These are phyloP conservation scores for Diaporthe velutina DNA, from an alignment of 2,329 filamentous ascomycete genomes.

Conservation along the genomic window DNA sequence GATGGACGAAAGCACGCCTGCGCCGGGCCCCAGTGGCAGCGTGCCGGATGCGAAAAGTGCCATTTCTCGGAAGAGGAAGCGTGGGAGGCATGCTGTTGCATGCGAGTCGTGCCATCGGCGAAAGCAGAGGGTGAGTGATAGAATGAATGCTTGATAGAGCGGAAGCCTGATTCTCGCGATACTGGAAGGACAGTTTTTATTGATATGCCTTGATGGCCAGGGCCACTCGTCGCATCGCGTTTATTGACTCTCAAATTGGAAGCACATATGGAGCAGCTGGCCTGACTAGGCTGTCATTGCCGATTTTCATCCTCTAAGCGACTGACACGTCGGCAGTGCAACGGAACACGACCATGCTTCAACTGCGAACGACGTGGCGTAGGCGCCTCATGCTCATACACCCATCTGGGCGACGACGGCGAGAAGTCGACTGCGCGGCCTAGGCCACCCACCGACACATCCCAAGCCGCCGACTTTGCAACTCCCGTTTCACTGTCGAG, in stretches of 20 bases:
- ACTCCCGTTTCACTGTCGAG: neutral
- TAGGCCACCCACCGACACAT: neutral
- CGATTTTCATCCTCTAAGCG: neutral
- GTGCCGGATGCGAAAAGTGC: too few species aligned
- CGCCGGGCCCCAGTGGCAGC: neutral
- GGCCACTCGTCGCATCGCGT: neutral
- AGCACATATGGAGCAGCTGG: neutral
- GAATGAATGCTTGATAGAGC: neutral
- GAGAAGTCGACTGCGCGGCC: neutral
- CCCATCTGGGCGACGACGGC: neutral
- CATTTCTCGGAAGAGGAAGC: conserved; percentile 41
- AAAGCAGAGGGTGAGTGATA: conserved; percentile 40
- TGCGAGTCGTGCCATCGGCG: conserved; percentile 39
- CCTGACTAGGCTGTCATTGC: neutral
- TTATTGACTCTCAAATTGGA: neutral
- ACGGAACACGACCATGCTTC: neutral
- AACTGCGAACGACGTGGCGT: conserved; percentile 8
- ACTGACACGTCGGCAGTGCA: neutral
- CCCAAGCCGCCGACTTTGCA: neutral
- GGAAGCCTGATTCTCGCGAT: neutral
- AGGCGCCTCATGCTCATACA: conserved; percentile 3
- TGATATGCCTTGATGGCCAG: neutral
- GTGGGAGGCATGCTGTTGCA: conserved; percentile 36
- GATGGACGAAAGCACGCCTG: neutral
- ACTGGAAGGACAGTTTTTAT: neutral